phyloP scores from a whole-genome alignment of 2,329 filamentous ascomycete genomes.

The Fusarium heterosporum region DNA sequence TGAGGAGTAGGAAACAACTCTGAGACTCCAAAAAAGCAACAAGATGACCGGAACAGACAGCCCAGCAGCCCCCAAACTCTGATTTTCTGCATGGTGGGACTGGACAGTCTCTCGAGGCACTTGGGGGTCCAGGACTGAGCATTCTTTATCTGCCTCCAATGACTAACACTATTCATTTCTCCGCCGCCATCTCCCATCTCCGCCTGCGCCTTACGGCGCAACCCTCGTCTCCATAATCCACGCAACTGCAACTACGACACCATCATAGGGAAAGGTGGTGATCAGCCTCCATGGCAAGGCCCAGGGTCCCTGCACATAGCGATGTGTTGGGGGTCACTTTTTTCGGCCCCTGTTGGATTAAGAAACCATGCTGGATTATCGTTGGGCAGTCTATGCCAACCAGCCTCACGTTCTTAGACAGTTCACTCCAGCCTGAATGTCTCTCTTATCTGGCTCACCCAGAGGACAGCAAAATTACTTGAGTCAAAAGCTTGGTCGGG shows the following conservation, averaged over 20 bases:
- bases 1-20: not conserved
- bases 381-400: slow-evolving; percentile 6
- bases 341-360: slow-evolving; percentile 29
- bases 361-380: not conserved
- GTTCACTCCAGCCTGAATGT: slow-evolving; percentile 7
- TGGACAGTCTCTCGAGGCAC: slow-evolving; percentile 7
- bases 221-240: slow-evolving; percentile 7
- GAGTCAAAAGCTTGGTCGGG: not conserved
- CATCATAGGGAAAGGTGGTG: slow-evolving; percentile 32
- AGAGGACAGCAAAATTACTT: not conserved
- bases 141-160: slow-evolving; percentile 11
- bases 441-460: slow-evolving; percentile 10
- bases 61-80: slow-evolving; percentile 13
- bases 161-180: slow-evolving; percentile 1
- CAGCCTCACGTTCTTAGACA: slow-evolving; percentile 19
- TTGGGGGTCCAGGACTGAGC: slow-evolving; percentile 10
- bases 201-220: not conserved
- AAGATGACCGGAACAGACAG: not conserved
- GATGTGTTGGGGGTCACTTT: slow-evolving; percentile 30
- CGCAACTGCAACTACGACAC: slow-evolving; percentile 26
- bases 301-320: slow-evolving; percentile 33
- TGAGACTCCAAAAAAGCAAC: slow-evolving; percentile 13
- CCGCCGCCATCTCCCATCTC: slow-evolving; percentile 13
- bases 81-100: slow-evolving; percentile 1
- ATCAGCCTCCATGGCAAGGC: slow-evolving; percentile 41